These are phyloP conservation scores for Neurospora tetrasperma DNA, from an alignment of 495 filamentous ascomycete species.

Conservation along the genomic window DNA sequence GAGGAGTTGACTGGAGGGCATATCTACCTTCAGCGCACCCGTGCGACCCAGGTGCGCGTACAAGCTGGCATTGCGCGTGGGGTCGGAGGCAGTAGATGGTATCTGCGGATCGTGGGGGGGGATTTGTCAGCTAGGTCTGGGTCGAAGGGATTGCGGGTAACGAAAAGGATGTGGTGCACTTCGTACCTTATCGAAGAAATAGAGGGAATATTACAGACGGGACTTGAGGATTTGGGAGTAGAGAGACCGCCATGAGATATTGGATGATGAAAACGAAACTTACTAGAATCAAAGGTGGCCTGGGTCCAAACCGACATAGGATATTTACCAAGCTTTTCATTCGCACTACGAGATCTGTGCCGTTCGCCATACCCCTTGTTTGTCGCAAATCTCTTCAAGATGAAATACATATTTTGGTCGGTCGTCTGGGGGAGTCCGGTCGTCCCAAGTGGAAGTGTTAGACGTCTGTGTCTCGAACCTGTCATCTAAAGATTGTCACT, in stretches of 20 bases:
- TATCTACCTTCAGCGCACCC: neutral
- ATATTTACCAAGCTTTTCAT: neutral
- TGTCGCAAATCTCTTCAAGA: neutral
- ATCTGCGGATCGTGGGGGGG: neutral
- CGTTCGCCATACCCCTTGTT: neutral
- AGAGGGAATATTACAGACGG: neutral
- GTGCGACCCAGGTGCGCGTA: neutral
- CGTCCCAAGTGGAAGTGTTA: neutral
- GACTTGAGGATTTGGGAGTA: neutral
- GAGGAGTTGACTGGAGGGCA: neutral
- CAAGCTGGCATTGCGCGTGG: neutral
- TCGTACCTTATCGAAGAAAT: too few relatives aligned
- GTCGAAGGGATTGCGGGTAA: neutral
- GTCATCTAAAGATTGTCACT: neutral
- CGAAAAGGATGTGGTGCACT: too few relatives aligned
- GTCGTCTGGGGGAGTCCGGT: neutral
- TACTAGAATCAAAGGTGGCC: neutral
- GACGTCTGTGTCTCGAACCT: neutral
- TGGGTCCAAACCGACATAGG: neutral
- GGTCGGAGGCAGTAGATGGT: neutral
- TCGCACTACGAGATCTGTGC: neutral
- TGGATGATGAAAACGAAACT: neutral
- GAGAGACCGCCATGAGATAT: neutral
- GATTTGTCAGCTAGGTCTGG: neutral
- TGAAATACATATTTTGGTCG: neutral